Percentiles rank a stretch among this genome's conserved stretches.
phyloP scores from a whole-genome alignment of 2,329 filamentous ascomycete genomes.

The Cryphonectria carpinicola region DNA sequence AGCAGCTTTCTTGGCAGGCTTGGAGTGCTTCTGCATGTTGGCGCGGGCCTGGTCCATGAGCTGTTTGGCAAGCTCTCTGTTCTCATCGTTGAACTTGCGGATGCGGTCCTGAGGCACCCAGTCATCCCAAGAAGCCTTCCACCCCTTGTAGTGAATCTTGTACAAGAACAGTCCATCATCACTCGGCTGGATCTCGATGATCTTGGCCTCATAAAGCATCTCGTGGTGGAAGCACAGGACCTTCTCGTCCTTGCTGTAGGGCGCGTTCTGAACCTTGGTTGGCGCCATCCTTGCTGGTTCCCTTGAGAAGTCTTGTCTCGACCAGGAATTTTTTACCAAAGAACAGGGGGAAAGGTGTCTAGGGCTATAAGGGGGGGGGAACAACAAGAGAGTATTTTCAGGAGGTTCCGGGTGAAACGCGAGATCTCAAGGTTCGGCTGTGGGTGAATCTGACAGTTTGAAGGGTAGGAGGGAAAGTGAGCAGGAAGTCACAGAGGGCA shows the following conservation, averaged over 20 bases:
- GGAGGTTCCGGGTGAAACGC: not conserved
- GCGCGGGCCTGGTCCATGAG: slow-evolving; percentile 70
- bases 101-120: slow-evolving; percentile 95
- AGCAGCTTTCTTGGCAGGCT: slow-evolving; percentile 45
- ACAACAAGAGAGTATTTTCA: not conserved
- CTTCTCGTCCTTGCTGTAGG: slow-evolving; percentile 80
- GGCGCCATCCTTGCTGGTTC: slow-evolving; percentile 41
- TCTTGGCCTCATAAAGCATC: slow-evolving; percentile 95
- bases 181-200: slow-evolving; percentile 75
- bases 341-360: not conserved
- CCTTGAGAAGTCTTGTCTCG: not conserved
- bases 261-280: slow-evolving; percentile 49
- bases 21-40: slow-evolving; percentile 53
- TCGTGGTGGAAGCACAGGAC: slow-evolving; percentile 97
- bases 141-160: slow-evolving; percentile 97
- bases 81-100: slow-evolving; percentile 92
- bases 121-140: slow-evolving; percentile 99
- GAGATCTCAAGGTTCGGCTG: not conserved
- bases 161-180: slow-evolving; percentile 80
- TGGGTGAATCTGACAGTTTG: not conserved
- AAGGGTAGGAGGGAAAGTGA: slow-evolving; percentile 14
- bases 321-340: not conserved
- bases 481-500: slow-evolving; percentile 6
- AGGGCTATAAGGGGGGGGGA: not conserved
- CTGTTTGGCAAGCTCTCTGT: slow-evolving; percentile 82